Evolutionary conservation across 2,329 filamentous ascomycete genomes (phyloP), one percentile per base, ranked within the genome.

Genomic region (Epichloe brachyelytri): DNA sequence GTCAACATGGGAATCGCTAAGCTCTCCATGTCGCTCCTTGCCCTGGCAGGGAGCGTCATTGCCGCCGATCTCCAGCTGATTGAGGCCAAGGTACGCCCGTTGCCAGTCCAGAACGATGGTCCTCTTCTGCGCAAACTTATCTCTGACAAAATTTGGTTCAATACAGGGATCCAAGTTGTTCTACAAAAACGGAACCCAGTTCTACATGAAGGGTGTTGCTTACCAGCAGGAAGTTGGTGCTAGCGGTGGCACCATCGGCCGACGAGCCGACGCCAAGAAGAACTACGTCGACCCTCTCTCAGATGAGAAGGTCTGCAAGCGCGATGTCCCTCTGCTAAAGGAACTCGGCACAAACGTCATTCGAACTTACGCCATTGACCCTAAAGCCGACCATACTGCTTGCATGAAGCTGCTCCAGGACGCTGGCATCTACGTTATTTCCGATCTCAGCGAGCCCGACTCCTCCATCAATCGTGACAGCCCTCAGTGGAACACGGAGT

Each of bases 371-470:
- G 89, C 91, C 61, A 81, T 97, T 62, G 80, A 97, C 72, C 87
- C 91, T 22, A 79, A 75, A 15, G 68, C 76, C 58, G 76, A 94
- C 71, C 93, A 98, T 73, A 75, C 77, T 50, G 77, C 75, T 48
- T 97, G 93, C 74, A 96, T 98, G 90, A 74, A 77, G 59, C 68
- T 88, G 57, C 79, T 98, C 47, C 77, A 85, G 52, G 80, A 86
- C 54, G 86, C 86, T 51, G 91, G 89, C 63, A 97, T 98, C 74
- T 98, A 97, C 69, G 83, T 98, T 63, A 80, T 98, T 61, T 86
- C 89, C 58, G 93, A 98, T 75, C 74, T 98, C 59, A 85, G 85
- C 20, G 82, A 94, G 66, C 93, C 93, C 34, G 72, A 70, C 50
- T 67, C 78, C 51, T 97, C 93, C 49, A 95, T 98, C 76, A 85